Evolutionary conservation across 768 basidiomycete species (phyloP), one percentile per base, ranked within the genome.

Genomic region (Zangia roseola): DNA sequence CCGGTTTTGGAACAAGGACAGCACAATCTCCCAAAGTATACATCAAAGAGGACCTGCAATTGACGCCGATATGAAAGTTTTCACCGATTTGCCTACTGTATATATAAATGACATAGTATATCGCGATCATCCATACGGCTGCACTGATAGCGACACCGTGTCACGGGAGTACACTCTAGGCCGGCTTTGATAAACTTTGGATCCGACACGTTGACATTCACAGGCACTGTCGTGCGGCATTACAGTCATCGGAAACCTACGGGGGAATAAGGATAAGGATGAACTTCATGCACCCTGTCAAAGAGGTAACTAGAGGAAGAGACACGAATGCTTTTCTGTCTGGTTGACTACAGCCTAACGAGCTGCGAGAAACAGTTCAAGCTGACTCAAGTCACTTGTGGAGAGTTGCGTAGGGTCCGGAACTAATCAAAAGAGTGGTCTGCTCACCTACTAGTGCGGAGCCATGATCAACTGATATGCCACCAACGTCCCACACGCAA

Each of bases 101-200:
- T 30, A 51, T 59, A 42, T 60, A 64, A 59, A 21, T 17, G 51
- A 40, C 10, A 41, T 40, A 37, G 48, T 65, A 67, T 20, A 33
- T 16, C 14, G 47, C 51, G 23, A 68, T 50, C n/a, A 66, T 63
- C 65, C 61, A 68, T 13, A 69, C 9, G 5, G 39, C 44, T 3
- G 54, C 52, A 23, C 57, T 45, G 28, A 59, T 0, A 17, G 55
- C 49, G 10, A 65, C 12, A 7, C 59, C 61, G 17, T 34, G 37
- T 40, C 12, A 6, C 40, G 49, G 12, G 53, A 19, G 40, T 50
- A 26, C 7, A 33, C 38, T 20, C 50, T 6, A 20, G 38, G n/a
- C n/a, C n/a, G 20, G 37, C 38, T 17, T 9, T 36, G 14, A n/a
- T 19, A 38, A 43, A 42, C 14, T 40, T 44, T 9, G 42, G 10